These are phyloP conservation scores for Diaporthe caulivora DNA, from an alignment of 2,329 filamentous ascomycete species.

Conservation along the genomic window DNA sequence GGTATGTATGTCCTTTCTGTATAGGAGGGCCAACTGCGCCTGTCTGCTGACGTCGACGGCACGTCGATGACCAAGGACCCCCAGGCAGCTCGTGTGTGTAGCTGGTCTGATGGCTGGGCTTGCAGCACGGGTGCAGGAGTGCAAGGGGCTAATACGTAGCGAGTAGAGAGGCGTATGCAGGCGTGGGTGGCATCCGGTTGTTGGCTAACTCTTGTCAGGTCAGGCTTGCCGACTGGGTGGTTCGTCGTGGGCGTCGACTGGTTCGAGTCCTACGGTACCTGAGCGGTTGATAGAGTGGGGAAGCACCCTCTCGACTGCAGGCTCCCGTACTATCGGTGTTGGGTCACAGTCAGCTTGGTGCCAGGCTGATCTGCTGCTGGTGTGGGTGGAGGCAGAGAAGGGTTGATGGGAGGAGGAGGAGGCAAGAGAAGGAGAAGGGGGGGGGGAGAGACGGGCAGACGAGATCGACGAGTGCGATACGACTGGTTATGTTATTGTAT, in stretches of 20 bases:
- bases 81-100: background rate
- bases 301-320: conserved; percentile 23
- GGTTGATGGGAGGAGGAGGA: background rate
- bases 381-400: conserved; percentile 2
- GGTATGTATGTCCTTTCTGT: background rate
- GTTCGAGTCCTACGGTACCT: conserved; percentile 27
- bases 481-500: conserved; percentile 21
- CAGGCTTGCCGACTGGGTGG: conserved; percentile 30
- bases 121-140: conserved; percentile 21
- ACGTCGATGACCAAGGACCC: conserved; percentile 28
- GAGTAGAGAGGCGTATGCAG: conserved; percentile 19
- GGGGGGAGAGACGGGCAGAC: conserved; percentile 32
- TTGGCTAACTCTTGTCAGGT: conserved; percentile 19
- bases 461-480: conserved; percentile 19
- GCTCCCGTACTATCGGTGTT: conserved; percentile 20
- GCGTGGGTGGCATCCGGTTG: conserved; percentile 34
- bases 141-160: conserved; percentile 22
- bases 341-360: conserved; percentile 20
- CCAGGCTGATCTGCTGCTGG: conserved; percentile 4
- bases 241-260: conserved; percentile 22
- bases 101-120: conserved; percentile 20
- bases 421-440: background rate
- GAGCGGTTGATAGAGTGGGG: conserved; percentile 29
- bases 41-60: conserved; percentile 35
- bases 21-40: conserved; percentile 23